Conservation (phyloP, 2,329 filamentous ascomycete species). For the Nemania abortiva region DNA sequence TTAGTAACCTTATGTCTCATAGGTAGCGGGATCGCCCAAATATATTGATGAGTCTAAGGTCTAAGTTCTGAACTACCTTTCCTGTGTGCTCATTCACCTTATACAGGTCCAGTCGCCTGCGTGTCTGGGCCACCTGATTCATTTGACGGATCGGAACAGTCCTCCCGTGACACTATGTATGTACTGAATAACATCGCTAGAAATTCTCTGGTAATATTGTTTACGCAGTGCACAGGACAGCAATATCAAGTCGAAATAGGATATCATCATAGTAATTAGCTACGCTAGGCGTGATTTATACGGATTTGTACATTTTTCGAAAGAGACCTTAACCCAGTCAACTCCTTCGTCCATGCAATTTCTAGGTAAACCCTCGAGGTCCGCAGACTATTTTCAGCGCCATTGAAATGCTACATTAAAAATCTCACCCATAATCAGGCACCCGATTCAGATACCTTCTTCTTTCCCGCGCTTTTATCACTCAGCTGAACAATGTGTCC, state of each 20-base stretch:
- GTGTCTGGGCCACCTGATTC: no score
- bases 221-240: neutral
- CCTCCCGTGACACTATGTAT: no score
- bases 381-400: neutral
- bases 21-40: no score
- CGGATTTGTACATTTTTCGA: neutral
- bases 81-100: no score
- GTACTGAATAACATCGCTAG: no score
- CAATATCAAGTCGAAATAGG: neutral
- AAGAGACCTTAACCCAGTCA: neutral
- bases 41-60: no score
- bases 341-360: neutral
- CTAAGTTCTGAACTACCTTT: no score
- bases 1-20: no score
- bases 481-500: conserved; percentile 52
- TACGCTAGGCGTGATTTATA: neutral
- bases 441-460: neutral
- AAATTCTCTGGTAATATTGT: neutral
- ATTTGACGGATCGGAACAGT: no score
- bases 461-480: conserved; percentile 27
- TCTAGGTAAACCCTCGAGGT: neutral
- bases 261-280: neutral
- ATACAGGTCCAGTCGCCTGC: no score
- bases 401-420: neutral
- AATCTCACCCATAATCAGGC: neutral